Evolutionary conservation across 176 grass and related monocot genomes (phyloP).

Genomic region (Aegilops sharonensis): DNA sequence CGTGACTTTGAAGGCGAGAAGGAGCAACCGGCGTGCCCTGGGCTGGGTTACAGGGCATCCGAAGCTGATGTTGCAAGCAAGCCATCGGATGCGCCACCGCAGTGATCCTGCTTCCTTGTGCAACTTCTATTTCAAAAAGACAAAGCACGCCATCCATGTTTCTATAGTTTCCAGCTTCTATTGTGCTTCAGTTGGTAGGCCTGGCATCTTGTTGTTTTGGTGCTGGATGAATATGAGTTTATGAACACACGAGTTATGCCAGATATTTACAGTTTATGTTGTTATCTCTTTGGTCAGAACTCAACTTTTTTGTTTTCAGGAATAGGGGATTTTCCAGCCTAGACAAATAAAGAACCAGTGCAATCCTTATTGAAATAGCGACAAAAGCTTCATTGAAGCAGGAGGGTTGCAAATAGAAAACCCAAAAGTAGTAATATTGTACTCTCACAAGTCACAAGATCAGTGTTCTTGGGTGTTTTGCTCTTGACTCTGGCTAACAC

Average conservation of each 20-base stretch:
- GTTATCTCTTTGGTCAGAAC: neutral
- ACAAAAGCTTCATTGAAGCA: no score
- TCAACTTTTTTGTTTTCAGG: neutral
- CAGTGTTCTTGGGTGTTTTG: no score
- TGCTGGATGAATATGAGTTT: neutral
- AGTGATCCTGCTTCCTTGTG: neutral
- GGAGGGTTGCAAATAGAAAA: neutral
- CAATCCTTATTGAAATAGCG: no score
- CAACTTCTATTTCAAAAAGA: neutral
- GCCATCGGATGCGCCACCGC: neutral
- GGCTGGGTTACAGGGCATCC: constrained; percentile 23
- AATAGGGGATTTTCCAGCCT: neutral
- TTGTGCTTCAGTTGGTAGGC: neutral
- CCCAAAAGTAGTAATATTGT: no score
- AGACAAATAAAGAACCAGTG: neutral
- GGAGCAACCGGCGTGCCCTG: constrained; percentile 28
- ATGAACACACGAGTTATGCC: neutral
- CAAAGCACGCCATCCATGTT: neutral
- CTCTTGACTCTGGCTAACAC: no score
- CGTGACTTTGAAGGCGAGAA: constrained; percentile 51
- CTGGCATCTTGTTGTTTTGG: neutral
- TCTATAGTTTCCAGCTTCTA: no score
- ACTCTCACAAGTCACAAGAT: no score
- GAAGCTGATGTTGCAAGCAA: neutral
- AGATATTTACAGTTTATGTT: no score